These are phyloP conservation scores for Mycena belliarum DNA, from an alignment of 768 basidiomycete species.

Conservation along the genomic window DNA sequence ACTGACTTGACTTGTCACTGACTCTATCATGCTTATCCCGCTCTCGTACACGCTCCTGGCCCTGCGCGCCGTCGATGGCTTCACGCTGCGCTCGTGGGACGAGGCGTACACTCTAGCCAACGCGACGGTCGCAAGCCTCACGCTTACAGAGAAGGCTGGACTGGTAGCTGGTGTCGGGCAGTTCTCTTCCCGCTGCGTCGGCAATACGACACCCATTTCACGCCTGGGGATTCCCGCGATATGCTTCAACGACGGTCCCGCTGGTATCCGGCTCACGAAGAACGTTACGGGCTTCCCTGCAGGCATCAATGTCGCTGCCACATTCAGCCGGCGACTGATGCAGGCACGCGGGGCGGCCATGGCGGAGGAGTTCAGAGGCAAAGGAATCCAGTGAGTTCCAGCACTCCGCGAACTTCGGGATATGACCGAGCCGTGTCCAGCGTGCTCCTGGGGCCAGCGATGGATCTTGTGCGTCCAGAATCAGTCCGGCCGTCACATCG, in stretches of 20 bases:
- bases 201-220: conserved; percentile 12
- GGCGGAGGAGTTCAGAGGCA: conserved; percentile 47
- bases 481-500: not conserved
- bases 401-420: not conserved
- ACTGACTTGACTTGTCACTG: too few species aligned
- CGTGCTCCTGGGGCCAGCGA: conserved; percentile 31
- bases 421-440: not conserved
- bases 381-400: conserved; percentile 45
- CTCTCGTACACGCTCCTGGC: too few species aligned
- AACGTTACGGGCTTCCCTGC: conserved; percentile 33
- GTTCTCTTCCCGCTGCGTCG: conserved; percentile 17
- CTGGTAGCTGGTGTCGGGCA: conserved; percentile 17
- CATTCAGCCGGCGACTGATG: conserved; percentile 43
- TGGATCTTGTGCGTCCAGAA: conserved; percentile 28
- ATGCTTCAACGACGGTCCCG: conserved; percentile 8
- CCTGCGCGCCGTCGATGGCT: too few species aligned
- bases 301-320: conserved; percentile 31
- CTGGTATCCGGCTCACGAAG: not conserved
- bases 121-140: conserved; percentile 16
- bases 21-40: too few species aligned
- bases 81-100: too few species aligned
- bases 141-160: conserved; percentile 16
- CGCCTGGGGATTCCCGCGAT: conserved; percentile 12
- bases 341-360: conserved; percentile 43
- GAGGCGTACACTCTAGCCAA: conserved; percentile 18